These are phyloP conservation scores for Tripterygium wilfordii DNA, from an alignment of 177 flowering plant species.

Conservation along the genomic window DNA sequence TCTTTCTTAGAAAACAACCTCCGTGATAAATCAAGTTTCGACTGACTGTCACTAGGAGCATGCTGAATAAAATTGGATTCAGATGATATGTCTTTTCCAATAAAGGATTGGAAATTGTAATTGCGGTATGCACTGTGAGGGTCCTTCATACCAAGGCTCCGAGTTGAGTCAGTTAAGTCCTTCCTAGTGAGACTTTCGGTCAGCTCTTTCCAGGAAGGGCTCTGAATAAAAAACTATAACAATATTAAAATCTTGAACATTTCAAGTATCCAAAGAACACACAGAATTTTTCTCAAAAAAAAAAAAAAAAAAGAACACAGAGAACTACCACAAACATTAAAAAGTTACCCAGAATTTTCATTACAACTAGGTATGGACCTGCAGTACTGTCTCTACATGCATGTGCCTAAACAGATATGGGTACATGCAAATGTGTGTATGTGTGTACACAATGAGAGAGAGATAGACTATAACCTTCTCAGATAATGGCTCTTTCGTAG, in stretches of 20 bases:
- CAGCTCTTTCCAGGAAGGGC: slow-evolving; percentile 16
- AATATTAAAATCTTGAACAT: slow-evolving; percentile 16
- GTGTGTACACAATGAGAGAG: neutral
- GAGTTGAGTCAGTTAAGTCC: slow-evolving; percentile 18
- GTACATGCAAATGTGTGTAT: too few relatives aligned
- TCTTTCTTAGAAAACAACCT: slow-evolving; percentile 2
- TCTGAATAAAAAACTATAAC: slow-evolving; percentile 16
- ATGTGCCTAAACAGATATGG: too few relatives aligned
- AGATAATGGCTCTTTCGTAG: slow-evolving; percentile 10
- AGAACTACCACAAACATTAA: neutral
- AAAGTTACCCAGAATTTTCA: neutral
- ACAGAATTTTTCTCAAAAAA: too few relatives aligned
- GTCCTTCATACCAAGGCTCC: slow-evolving; percentile 9
- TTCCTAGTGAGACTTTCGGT: slow-evolving; percentile 9
- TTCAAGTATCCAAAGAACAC: neutral
- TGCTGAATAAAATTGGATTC: slow-evolving; percentile 3
- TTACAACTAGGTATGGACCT: neutral
- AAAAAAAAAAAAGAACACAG: neutral
- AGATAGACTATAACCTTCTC: slow-evolving; percentile 25
- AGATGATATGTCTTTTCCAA: slow-evolving; percentile 11
- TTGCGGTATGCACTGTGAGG: slow-evolving; percentile 1
- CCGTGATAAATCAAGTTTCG: slow-evolving; percentile 1
- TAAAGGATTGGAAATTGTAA: slow-evolving; percentile 3
- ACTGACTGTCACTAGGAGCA: neutral
- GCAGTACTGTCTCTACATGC: too few relatives aligned